These are phyloP conservation scores for Emydomyces testavorans DNA, from an alignment of 2,329 filamentous ascomycete genomes.

Conservation along the genomic window DNA sequence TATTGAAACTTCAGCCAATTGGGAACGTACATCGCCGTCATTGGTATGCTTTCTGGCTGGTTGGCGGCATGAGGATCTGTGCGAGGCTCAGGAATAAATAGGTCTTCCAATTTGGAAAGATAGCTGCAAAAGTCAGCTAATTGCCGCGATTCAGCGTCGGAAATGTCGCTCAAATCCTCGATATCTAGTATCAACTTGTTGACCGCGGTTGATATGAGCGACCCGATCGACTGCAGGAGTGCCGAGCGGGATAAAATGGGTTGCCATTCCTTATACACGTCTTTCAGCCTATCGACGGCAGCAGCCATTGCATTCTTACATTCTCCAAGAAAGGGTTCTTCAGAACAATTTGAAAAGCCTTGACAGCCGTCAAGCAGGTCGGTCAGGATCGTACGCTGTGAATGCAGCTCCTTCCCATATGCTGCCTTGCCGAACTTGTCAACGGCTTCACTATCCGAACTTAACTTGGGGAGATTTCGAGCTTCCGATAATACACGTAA, in stretches of 20 bases:
- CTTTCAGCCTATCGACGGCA: slow-evolving; percentile 46
- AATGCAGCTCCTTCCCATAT: slow-evolving; percentile 54
- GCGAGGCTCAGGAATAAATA: slow-evolving; percentile 41
- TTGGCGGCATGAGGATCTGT: slow-evolving; percentile 22
- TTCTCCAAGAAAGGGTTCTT: slow-evolving; percentile 47
- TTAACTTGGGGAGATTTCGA: slow-evolving; percentile 40
- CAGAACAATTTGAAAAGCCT: slow-evolving; percentile 49
- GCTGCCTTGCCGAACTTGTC: slow-evolving; percentile 50
- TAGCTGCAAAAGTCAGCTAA: slow-evolving; percentile 47
- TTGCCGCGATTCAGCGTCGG: slow-evolving; percentile 49
- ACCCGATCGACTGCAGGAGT: slow-evolving; percentile 51
- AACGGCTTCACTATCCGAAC: slow-evolving; percentile 44
- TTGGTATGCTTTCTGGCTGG: slow-evolving; percentile 31
- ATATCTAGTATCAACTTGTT: slow-evolving; percentile 51
- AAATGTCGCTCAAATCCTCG: slow-evolving; percentile 53
- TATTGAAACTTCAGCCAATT: slow-evolving; percentile 58
- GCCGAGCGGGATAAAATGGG: slow-evolving; percentile 48
- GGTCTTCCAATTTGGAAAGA: slow-evolving; percentile 44
- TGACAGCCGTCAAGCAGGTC: slow-evolving; percentile 54
- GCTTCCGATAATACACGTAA: slow-evolving; percentile 40
- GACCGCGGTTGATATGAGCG: slow-evolving; percentile 46
- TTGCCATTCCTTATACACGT: slow-evolving; percentile 47
- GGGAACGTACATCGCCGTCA: slow-evolving; percentile 50
- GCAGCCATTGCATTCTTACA: slow-evolving; percentile 50
- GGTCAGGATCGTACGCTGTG: slow-evolving; percentile 49